Percentiles rank a stretch among this genome's conserved stretches.
These are phyloP conservation scores for Volvox reticuliferus DNA, from an alignment of 139 green algal genomes.

Conservation along the genomic window DNA sequence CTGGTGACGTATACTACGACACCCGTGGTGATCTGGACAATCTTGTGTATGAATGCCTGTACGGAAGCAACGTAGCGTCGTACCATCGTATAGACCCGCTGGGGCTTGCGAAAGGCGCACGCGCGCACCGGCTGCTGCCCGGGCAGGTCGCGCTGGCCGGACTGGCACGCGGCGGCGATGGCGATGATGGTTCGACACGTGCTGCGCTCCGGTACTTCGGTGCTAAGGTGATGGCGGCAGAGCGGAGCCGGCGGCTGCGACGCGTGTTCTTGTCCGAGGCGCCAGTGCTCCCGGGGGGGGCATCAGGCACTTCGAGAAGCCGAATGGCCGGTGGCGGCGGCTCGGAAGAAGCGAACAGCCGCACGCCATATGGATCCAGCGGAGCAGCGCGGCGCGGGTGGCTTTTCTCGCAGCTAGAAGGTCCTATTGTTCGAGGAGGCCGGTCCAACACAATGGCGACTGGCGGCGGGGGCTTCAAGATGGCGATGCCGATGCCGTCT, in stretches of 20 bases:
- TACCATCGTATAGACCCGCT: constrained; percentile 71
- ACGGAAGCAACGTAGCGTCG: constrained; percentile 66
- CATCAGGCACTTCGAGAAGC: neutral
- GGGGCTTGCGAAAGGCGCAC: constrained; percentile 51
- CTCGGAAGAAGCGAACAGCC: neutral
- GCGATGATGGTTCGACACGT: neutral
- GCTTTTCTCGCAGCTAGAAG: neutral
- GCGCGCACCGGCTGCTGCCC: constrained; percentile 6
- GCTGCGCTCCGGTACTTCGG: constrained; percentile 13
- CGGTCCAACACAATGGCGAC: no score
- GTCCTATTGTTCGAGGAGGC: neutral
- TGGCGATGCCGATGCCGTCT: constrained; percentile 54
- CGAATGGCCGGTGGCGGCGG: neutral
- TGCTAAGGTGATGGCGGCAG: neutral
- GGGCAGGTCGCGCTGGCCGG: neutral
- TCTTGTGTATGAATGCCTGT: constrained; percentile 74
- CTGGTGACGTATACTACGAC: constrained; percentile 51
- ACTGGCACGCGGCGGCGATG: neutral
- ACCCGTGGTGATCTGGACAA: constrained; percentile 74
- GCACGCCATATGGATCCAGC: neutral
- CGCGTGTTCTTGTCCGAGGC: neutral
- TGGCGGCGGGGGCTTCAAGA: neutral
- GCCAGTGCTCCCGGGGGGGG: neutral
- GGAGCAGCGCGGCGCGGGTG: constrained; percentile 7
- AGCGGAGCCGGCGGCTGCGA: constrained; percentile 20